Evolutionary conservation across 2,329 filamentous ascomycete species (phyloP).

Genomic region (Rhynchosporium secalis): DNA sequence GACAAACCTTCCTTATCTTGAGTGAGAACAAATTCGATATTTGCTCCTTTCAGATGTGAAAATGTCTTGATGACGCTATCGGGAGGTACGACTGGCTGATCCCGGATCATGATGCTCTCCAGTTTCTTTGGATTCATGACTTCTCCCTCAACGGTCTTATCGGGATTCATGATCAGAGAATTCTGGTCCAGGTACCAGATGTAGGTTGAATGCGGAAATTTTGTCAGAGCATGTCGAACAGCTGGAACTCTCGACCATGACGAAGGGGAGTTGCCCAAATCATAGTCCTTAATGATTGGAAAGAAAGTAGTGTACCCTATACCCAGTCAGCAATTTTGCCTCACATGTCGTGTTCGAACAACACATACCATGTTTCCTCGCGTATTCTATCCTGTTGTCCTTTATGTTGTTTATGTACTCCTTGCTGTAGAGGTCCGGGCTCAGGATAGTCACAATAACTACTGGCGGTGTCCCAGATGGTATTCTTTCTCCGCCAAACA

Average conservation of each 20-base stretch:
- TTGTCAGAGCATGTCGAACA: constrained; percentile 82
- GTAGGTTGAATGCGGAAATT: constrained; percentile 73
- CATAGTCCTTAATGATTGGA: constrained; percentile 73
- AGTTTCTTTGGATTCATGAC: constrained; percentile 68
- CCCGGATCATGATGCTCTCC: constrained; percentile 78
- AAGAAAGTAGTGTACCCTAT: constrained; percentile 86
- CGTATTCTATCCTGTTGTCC: constrained; percentile 83
- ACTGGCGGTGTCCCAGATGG: constrained; percentile 59
- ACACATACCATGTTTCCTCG: constrained; percentile 74
- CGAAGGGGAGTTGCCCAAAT: constrained; percentile 57
- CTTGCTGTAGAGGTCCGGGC: constrained; percentile 62
- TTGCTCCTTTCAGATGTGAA: constrained; percentile 70
- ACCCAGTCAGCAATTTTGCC: constrained; percentile 23
- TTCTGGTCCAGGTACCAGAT: constrained; percentile 88
- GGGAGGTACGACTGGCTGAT: constrained; percentile 85
- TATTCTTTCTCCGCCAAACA: constrained; percentile 38
- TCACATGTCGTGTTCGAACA: constrained; percentile 9
- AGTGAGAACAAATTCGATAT: constrained; percentile 79
- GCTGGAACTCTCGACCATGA: constrained; percentile 82
- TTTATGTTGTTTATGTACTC: constrained; percentile 72
- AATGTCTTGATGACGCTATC: constrained; percentile 98
- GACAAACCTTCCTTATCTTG: constrained; percentile 82
- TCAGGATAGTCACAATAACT: constrained; percentile 84
- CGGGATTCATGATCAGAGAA: constrained; percentile 84
- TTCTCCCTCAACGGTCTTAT: constrained; percentile 66